phyloP scores from a whole-genome alignment of 2,329 filamentous ascomycete genomes.

The Fusarium begoniae region DNA sequence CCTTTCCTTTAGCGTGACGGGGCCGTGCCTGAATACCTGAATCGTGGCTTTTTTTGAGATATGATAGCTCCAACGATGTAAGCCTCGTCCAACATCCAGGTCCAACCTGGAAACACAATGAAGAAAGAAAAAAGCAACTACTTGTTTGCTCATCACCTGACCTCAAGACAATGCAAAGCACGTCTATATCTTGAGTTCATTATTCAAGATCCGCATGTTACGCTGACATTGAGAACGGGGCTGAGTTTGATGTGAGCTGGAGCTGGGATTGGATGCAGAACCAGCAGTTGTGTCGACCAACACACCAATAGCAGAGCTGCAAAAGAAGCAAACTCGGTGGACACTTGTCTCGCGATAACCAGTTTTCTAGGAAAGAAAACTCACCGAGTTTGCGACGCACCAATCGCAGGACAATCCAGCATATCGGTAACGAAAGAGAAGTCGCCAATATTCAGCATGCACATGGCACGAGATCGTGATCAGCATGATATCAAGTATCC shows the following conservation, averaged over 20 bases:
- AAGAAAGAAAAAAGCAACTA: background rate
- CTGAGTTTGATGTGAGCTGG: background rate
- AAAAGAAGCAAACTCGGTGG: conserved; percentile 8
- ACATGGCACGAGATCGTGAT: conserved; percentile 13
- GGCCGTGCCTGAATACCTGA: background rate
- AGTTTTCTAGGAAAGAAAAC: background rate
- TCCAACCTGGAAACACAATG: background rate
- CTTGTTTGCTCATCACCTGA: conserved; percentile 13
- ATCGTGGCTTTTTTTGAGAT: conserved; percentile 33
- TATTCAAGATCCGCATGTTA: background rate
- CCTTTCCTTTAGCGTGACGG: conserved; percentile 25
- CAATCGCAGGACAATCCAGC: conserved; percentile 9
- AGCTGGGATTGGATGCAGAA: background rate
- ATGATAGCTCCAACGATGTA: conserved; percentile 23
- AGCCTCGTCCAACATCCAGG: background rate
- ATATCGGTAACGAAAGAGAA: conserved; percentile 20
- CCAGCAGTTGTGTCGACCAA: conserved; percentile 10
- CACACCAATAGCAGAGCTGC: conserved; percentile 12
- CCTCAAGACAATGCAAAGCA: background rate
- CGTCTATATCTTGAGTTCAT: background rate
- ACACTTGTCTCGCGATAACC: conserved; percentile 21
- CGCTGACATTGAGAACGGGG: background rate
- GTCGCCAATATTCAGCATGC: background rate
- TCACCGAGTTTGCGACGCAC: background rate
- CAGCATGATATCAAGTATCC: background rate